These are phyloP conservation scores for Aulographum hederae DNA, from an alignment of 2,329 filamentous ascomycete genomes.

Conservation along the genomic window DNA sequence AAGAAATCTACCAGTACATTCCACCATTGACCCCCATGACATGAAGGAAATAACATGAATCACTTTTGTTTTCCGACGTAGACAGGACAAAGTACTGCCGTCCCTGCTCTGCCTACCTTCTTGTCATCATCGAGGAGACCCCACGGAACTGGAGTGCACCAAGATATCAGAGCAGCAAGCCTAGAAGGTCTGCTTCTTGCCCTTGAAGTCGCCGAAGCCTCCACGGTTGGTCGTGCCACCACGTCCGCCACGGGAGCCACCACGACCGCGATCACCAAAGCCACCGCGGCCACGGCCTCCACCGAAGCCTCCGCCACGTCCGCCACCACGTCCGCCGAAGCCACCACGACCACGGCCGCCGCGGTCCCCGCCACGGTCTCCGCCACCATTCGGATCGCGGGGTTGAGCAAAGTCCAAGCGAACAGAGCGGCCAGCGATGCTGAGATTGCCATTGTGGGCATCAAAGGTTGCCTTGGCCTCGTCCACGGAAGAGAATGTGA, in stretches of 20 bases:
- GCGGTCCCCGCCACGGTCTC: constrained; percentile 17
- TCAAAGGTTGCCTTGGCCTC: constrained; percentile 64
- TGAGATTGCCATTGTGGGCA: constrained; percentile 49
- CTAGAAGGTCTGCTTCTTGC: constrained; percentile 61
- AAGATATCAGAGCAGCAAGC: no score
- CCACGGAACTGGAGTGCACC: no score
- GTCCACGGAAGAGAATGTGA: constrained; percentile 64
- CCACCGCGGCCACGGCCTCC: constrained; percentile 18
- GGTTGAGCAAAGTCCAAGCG: constrained; percentile 69
- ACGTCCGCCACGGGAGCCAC: constrained; percentile 32
- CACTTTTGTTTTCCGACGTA: no score
- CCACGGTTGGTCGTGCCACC: constrained; percentile 32
- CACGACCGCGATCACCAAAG: constrained; percentile 31
- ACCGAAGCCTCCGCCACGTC: constrained; percentile 14
- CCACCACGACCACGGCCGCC: constrained; percentile 26
- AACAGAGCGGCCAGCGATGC: constrained; percentile 54
- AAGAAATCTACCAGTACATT: no score
- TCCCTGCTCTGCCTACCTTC: no score
- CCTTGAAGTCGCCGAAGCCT: constrained; percentile 50
- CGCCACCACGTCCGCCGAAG: constrained; percentile 18
- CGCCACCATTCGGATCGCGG: constrained; percentile 39
- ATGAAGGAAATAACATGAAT: no score
- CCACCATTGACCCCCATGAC: no score
- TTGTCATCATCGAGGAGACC: no score
- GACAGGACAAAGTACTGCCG: no score